A percentile compares a stretch with the other conserved stretches of the same genome.
These are phyloP conservation scores for Drechslerella stenobrocha DNA, from an alignment of 2,329 filamentous ascomycete species.

Conservation along the genomic window DNA sequence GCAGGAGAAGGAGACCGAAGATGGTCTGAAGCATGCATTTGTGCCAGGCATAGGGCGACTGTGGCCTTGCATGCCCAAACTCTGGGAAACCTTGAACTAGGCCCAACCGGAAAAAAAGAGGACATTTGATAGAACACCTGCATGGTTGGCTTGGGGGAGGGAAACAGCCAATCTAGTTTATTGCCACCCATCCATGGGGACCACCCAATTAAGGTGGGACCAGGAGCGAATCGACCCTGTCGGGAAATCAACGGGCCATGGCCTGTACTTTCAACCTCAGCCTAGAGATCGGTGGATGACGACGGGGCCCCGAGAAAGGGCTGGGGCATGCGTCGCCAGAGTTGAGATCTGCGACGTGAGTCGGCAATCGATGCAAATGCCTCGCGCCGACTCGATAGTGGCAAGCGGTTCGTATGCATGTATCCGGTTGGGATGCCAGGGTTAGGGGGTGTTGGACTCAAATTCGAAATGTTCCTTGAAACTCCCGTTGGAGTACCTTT, in stretches of 20 bases:
- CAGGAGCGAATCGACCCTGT: conserved; percentile 26
- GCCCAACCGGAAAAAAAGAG: conserved; percentile 19
- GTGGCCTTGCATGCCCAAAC: too few species aligned
- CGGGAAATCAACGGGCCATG: conserved; percentile 36
- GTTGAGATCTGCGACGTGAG: conserved; percentile 35
- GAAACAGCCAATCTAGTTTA: conserved; percentile 26
- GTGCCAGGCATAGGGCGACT: too few species aligned
- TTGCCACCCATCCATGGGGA: conserved; percentile 28
- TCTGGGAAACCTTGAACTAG: conserved; percentile 7
- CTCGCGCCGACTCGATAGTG: conserved; percentile 30
- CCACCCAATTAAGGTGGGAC: conserved; percentile 31
- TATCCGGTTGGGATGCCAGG: conserved; percentile 31
- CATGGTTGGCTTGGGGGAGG: conserved; percentile 30
- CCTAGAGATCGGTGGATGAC: conserved; percentile 10
- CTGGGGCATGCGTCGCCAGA: conserved; percentile 8
- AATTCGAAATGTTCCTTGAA: neutral
- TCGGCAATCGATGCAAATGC: conserved; percentile 39
- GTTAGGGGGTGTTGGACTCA: neutral
- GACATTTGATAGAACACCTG: neutral
- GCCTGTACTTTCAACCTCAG: conserved; percentile 25
- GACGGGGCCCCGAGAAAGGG: conserved; percentile 20
- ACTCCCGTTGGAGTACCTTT: conserved; percentile 25
- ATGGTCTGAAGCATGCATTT: too few species aligned
- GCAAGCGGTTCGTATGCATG: conserved; percentile 28
- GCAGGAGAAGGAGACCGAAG: too few species aligned